phyloP scores from a whole-genome alignment of 352 stramenopile species.

The Globisporangium yorkense region DNA sequence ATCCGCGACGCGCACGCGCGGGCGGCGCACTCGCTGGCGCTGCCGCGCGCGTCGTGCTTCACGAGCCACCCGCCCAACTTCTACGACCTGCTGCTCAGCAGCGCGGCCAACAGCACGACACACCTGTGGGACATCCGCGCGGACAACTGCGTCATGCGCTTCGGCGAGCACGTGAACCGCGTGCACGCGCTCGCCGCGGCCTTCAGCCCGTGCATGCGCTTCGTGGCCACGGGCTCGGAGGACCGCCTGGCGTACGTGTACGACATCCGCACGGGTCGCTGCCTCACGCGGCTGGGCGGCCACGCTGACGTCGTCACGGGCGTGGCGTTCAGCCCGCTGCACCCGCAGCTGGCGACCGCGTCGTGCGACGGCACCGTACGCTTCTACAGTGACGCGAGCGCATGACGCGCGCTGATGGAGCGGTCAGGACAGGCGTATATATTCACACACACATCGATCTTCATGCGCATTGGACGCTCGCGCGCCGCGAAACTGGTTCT shows the following conservation, averaged over 20 bases:
- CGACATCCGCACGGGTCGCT: slow-evolving; percentile 72
- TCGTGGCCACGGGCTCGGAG: slow-evolving; percentile 83
- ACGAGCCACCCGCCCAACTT: slow-evolving; percentile 67
- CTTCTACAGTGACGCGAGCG: slow-evolving; percentile 35
- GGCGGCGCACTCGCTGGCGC: slow-evolving; percentile 51
- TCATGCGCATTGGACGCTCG: slow-evolving; percentile 16
- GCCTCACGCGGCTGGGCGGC: slow-evolving; percentile 46
- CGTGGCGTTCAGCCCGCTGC: slow-evolving; percentile 74
- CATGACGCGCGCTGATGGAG: background rate
- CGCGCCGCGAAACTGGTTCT: background rate
- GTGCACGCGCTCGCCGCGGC: slow-evolving; percentile 62
- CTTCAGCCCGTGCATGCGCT: slow-evolving; percentile 89
- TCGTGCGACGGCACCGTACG: slow-evolving; percentile 71
- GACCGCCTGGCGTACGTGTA: slow-evolving; percentile 81
- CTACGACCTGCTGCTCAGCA: slow-evolving; percentile 82
- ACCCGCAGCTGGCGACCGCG: slow-evolving; percentile 76
- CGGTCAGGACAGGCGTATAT: slow-evolving; percentile 21
- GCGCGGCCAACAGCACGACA: slow-evolving; percentile 55
- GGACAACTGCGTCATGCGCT: slow-evolving; percentile 82
- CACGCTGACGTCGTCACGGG: slow-evolving; percentile 76
- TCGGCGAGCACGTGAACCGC: slow-evolving; percentile 80
- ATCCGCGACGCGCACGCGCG: slow-evolving; percentile 61
- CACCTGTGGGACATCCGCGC: slow-evolving; percentile 86
- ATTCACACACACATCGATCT: slow-evolving; percentile 31
- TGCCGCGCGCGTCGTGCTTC: slow-evolving; percentile 64